Percentiles rank a stretch among this genome's conserved stretches.
Evolutionary conservation across 1,139 yeast genomes (phyloP).

Genomic region (Arxiozyma telluris): DNA sequence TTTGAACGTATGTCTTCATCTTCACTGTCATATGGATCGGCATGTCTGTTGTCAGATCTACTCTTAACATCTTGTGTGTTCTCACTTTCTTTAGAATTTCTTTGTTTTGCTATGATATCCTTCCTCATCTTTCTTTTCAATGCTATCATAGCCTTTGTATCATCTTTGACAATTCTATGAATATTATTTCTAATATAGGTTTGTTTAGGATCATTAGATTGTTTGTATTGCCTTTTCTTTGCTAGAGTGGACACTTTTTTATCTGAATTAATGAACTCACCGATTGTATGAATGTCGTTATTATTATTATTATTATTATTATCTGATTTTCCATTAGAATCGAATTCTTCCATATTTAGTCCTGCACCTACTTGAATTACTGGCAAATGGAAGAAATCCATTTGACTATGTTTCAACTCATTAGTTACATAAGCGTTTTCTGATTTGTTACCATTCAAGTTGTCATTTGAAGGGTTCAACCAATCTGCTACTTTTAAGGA

Average conservation of each 20-base stretch:
- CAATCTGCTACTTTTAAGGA: constrained; percentile 23
- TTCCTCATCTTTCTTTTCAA: constrained; percentile 28
- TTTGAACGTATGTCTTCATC: constrained; percentile 12
- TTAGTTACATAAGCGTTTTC: constrained; percentile 2
- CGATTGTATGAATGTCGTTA: constrained; percentile 28
- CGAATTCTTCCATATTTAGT: constrained; percentile 13
- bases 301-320: too few relatives aligned
- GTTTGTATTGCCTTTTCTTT: constrained; percentile 23
- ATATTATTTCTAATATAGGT: constrained; percentile 13
- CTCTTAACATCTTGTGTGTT: not conserved
- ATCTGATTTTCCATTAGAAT: not conserved
- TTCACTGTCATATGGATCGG: constrained; percentile 6
- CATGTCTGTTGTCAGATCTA: not conserved
- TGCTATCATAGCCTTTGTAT: constrained; percentile 30
- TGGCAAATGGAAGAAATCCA: constrained; percentile 26
- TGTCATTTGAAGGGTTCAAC: constrained; percentile 12
- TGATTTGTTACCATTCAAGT: constrained; percentile 6
- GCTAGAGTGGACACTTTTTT: constrained; percentile 27
- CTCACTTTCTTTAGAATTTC: not conserved
- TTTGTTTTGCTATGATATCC: constrained; percentile 9
- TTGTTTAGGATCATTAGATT: constrained; percentile 4
- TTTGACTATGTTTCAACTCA: constrained; percentile 19
- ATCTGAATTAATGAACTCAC: constrained; percentile 29
- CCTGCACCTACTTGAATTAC: constrained; percentile 31
- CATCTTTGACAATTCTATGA: constrained; percentile 25